phyloP scores from a whole-genome alignment of 768 basidiomycete species.

The Chiua virens region DNA sequence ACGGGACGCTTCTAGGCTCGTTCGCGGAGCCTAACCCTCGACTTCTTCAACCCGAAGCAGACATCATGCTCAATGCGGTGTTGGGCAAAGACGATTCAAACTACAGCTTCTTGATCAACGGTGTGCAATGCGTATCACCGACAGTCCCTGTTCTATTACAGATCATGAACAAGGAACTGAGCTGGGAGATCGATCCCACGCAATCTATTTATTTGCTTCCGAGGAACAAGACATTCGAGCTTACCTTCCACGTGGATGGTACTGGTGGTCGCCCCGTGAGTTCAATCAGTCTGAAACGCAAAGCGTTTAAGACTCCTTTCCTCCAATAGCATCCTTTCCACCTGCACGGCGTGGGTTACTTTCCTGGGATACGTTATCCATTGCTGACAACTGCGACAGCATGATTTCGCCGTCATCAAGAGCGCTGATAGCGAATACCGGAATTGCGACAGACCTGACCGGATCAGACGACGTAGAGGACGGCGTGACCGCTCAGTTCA shows the following conservation, averaged over 20 bases:
- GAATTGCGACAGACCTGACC: constrained; percentile 54
- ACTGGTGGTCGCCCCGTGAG: constrained; percentile 31
- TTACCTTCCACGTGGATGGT: constrained; percentile 12
- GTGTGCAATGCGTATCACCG: constrained; percentile 10
- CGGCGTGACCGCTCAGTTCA: constrained; percentile 44
- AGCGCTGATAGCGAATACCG: constrained; percentile 37
- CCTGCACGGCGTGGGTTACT: constrained; percentile 16
- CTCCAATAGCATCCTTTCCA: constrained; percentile 14
- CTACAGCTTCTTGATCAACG: constrained; percentile 14
- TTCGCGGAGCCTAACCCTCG: constrained; percentile 7
- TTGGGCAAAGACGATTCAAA: constrained; percentile 6
- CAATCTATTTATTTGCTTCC: constrained; percentile 16
- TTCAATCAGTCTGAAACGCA: not conserved
- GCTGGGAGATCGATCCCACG: not conserved
- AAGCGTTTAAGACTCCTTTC: not conserved
- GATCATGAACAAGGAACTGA: constrained; percentile 23
- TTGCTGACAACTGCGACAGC: constrained; percentile 25
- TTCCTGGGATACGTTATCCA: not conserved
- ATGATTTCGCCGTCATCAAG: constrained; percentile 45
- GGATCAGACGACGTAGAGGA: constrained; percentile 12
- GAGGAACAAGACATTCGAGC: constrained; percentile 13
- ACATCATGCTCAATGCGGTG: constrained; percentile 18
- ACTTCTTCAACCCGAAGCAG: constrained; percentile 13
- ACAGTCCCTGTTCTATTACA: constrained; percentile 18
- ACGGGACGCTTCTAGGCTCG: constrained; percentile 19